A percentile compares a stretch with the other conserved stretches of the same genome.
Evolutionary conservation across 2,329 filamentous ascomycete species (phyloP).

Genomic region (Sporothrix humicola): DNA sequence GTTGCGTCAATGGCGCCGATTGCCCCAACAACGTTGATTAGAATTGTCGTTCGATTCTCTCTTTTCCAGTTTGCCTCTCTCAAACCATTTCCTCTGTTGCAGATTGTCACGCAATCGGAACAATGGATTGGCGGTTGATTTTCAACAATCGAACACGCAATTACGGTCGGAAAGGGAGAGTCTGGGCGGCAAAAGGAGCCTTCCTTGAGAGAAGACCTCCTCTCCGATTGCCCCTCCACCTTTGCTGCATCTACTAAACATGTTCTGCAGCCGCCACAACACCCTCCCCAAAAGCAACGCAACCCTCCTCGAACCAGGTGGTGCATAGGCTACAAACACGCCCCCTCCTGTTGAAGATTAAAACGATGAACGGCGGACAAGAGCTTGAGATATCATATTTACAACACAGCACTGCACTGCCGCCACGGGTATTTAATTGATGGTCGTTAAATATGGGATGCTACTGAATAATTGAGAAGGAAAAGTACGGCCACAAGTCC

Average conservation of each 20-base stretch:
- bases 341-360: background rate
- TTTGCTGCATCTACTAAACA: background rate
- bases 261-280: constrained; percentile 20
- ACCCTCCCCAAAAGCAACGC: background rate
- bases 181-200: background rate
- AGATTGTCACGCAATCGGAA: constrained; percentile 13
- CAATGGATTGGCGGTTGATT: background rate
- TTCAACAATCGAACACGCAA: background rate
- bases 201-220: background rate
- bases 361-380: no score
- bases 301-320: background rate
- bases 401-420: no score
- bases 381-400: no score
- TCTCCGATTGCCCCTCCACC: constrained; percentile 4
- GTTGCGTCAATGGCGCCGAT: background rate
- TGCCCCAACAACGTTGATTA: background rate
- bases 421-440: no score
- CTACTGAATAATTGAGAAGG: background rate
- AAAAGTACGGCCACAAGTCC: background rate
- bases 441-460: background rate
- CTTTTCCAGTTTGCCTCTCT: background rate
- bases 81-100: background rate
- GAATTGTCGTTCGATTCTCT: background rate
- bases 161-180: no score
- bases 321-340: constrained; percentile 1